Conservation (phyloP, 768 basidiomycete species). For the Termitomyces sp. region DNA sequence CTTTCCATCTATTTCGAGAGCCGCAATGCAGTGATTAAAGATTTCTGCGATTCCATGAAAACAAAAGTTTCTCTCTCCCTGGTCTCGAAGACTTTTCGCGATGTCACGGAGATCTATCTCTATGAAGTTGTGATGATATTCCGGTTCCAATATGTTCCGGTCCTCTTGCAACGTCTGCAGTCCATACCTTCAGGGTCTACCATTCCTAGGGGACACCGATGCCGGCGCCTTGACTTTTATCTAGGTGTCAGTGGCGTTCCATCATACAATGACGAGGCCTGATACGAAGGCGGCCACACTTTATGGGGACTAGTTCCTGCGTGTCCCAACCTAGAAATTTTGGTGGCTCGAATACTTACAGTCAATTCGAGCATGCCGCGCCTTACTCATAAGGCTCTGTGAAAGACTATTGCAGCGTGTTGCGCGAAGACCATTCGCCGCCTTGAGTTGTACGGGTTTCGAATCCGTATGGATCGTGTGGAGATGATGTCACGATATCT, state of each 20-base stretch:
- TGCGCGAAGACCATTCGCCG: not conserved
- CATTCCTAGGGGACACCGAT: not conserved
- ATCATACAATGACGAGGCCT: not conserved
- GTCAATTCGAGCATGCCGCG: fast-evolving
- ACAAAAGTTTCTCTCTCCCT: not conserved
- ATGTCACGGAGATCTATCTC: not conserved
- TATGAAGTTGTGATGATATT: conserved; percentile 1
- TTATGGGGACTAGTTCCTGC: not conserved
- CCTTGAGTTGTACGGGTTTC: not conserved
- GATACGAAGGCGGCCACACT: not conserved
- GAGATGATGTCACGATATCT: conserved; percentile 6
- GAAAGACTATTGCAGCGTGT: not conserved
- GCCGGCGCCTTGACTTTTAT: not conserved
- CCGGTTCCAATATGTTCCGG: not conserved
- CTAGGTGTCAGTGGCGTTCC: not conserved
- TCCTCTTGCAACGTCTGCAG: not conserved
- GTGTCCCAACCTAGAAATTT: not conserved
- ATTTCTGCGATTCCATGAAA: not conserved
- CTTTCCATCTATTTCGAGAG: no score
- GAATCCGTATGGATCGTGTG: not conserved
- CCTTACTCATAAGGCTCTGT: not conserved
- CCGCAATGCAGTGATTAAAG: not conserved
- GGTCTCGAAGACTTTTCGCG: not conserved
- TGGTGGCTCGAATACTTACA: not conserved
- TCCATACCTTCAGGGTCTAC: not conserved